These are phyloP conservation scores for Prunus persica DNA, from an alignment of 306 rosid genomes.

Conservation along the genomic window Prunus_persica_NCBIv2 NC_034009.1:28838001-28838500, in stretches of 20 bases:
- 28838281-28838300: not conserved
- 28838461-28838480: constrained; percentile 9
- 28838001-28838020: constrained; percentile 63
- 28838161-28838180: not conserved
- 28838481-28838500: constrained; percentile 21
- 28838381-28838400: constrained; percentile 69
- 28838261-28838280: not conserved
- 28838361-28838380: constrained; percentile 65
- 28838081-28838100: constrained; percentile 80
- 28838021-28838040: constrained; percentile 51
- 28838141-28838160: constrained; percentile 2
- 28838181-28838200: not conserved
- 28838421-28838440: constrained; percentile 85
- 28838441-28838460: constrained; percentile 16
- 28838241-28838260: not conserved
- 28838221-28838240: not conserved
- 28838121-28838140: not conserved
- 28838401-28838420: constrained; percentile 81
- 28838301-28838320: constrained; percentile 9
- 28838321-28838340: constrained; percentile 79
- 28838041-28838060: constrained; percentile 76
- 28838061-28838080: constrained; percentile 73
- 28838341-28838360: constrained; percentile 80
- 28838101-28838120: constrained; percentile 57
- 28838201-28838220: not conserved